Evolutionary conservation across 1,284 basidiomycete genomes (phyloP).

Genomic region (Ustilago cynodontis): DNA sequence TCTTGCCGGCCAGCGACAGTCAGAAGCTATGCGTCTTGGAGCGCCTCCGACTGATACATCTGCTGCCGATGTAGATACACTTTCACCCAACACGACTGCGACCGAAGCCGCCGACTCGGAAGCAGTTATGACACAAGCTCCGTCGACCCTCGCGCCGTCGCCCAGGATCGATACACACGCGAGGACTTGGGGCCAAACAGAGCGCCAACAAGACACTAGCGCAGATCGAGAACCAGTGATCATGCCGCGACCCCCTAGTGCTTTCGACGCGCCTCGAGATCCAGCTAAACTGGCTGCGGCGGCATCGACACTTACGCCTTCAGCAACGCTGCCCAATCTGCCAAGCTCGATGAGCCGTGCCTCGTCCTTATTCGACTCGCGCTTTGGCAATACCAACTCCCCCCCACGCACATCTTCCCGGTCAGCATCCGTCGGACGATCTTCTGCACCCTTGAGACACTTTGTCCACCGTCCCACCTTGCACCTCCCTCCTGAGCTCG

Average conservation of each 20-base stretch:
- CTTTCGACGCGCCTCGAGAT: slow-evolving; percentile 49
- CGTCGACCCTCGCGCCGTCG: slow-evolving; percentile 28
- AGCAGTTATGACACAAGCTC: background rate
- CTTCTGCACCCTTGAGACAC: slow-evolving; percentile 62
- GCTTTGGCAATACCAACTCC: slow-evolving; percentile 41
- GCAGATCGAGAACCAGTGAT: slow-evolving; percentile 19
- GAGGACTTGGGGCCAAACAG: slow-evolving; percentile 4
- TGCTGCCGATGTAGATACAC: background rate
- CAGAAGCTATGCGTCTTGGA: background rate
- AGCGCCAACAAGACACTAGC: background rate
- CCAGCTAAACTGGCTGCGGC: slow-evolving; percentile 53
- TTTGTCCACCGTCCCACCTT: slow-evolving; percentile 65
- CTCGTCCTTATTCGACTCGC: slow-evolving; percentile 31
- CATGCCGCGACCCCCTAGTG: slow-evolving; percentile 45
- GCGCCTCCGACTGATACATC: background rate
- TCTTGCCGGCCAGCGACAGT: background rate
- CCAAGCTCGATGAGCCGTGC: slow-evolving; percentile 31
- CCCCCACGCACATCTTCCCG: slow-evolving; percentile 51
- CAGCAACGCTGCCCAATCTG: slow-evolving; percentile 39
- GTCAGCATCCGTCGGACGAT: slow-evolving; percentile 18
- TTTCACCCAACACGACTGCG: background rate
- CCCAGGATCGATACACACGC: slow-evolving; percentile 32
- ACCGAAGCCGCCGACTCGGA: background rate
- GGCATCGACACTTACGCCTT: slow-evolving; percentile 20
- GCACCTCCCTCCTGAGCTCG: slow-evolving; percentile 57